phyloP scores from a whole-genome alignment of 495 filamentous ascomycete genomes.

The Aspergillus sclerotiicarbonarius region DNA sequence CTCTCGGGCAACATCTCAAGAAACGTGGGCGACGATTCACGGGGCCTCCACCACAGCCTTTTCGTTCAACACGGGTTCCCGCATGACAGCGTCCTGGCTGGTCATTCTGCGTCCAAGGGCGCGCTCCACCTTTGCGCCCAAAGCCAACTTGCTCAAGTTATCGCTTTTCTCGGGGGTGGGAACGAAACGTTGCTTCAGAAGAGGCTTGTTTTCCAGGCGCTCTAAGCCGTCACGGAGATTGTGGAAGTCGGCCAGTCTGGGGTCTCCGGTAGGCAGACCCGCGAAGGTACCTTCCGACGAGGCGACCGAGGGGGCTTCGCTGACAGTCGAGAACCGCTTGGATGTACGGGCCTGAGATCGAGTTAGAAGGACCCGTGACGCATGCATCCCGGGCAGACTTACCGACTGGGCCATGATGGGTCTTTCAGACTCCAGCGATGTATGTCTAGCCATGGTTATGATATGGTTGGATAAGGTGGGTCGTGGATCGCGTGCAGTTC shows the following conservation, averaged over 20 bases:
- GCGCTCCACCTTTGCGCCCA: conserved; percentile 91
- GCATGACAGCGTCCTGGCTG: conserved; percentile 87
- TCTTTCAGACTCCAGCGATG: conserved; percentile 68
- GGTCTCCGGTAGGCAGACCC: conserved; percentile 56
- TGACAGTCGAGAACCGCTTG: conserved; percentile 79
- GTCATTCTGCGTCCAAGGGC: conserved; percentile 88
- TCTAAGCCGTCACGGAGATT: conserved; percentile 79
- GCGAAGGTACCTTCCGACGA: conserved; percentile 61
- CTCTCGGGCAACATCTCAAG: conserved; percentile 19
- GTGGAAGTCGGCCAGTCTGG: conserved; percentile 67
- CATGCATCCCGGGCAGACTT: conserved; percentile 36
- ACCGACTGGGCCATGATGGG: conserved; percentile 77
- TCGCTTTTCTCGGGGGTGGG: conserved; percentile 79
- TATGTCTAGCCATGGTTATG: conserved; percentile 53
- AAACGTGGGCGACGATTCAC: conserved; percentile 4
- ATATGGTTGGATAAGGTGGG: conserved; percentile 2
- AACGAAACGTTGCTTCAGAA: conserved; percentile 80
- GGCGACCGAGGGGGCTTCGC: conserved; percentile 68
- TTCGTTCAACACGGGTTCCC: conserved; percentile 52
- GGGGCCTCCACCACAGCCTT: conserved; percentile 36
- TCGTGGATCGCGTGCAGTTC: not conserved
- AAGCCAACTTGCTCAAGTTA: conserved; percentile 82
- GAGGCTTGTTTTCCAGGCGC: conserved; percentile 87
- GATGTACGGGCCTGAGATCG: conserved; percentile 60
- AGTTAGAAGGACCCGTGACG: conserved; percentile 13